Evolutionary conservation across 306 rosid species (phyloP).

Genomic region (Pyrus bretschneideri): DNA sequence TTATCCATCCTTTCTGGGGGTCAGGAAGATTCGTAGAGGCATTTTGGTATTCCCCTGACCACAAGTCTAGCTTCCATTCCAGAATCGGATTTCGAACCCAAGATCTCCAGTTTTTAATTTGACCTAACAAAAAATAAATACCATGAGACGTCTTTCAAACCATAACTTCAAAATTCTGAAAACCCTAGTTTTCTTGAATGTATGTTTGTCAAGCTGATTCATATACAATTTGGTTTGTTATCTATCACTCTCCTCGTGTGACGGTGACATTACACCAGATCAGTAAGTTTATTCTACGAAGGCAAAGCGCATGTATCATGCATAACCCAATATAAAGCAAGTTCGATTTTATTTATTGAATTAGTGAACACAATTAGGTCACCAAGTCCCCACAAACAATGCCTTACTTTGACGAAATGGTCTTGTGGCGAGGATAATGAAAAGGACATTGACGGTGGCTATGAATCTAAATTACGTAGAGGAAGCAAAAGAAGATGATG

Average conservation of each 20-base stretch:
- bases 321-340: not conserved
- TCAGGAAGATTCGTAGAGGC: rapidly evolving
- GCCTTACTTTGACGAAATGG: not conserved
- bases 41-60: rapidly evolving
- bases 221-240: no score
- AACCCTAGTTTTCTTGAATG: not conserved
- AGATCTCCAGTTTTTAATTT: no score
- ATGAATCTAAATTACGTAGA: not conserved
- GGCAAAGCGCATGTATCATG: not conserved
- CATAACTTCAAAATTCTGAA: not conserved
- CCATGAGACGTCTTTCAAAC: no score
- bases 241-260: not conserved
- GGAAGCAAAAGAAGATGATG: not conserved
- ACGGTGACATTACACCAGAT: not conserved
- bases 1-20: rapidly evolving
- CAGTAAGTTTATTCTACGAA: not conserved
- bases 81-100: rapidly evolving
- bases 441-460: conserved; percentile 23
- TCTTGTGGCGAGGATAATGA: conserved; percentile 25
- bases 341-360: not conserved
- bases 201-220: no score
- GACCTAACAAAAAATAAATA: no score
- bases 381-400: not conserved
- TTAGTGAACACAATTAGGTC: not conserved
- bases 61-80: rapidly evolving